phyloP scores from a whole-genome alignment of 768 basidiomycete species.

The Ramaria rubella region DNA sequence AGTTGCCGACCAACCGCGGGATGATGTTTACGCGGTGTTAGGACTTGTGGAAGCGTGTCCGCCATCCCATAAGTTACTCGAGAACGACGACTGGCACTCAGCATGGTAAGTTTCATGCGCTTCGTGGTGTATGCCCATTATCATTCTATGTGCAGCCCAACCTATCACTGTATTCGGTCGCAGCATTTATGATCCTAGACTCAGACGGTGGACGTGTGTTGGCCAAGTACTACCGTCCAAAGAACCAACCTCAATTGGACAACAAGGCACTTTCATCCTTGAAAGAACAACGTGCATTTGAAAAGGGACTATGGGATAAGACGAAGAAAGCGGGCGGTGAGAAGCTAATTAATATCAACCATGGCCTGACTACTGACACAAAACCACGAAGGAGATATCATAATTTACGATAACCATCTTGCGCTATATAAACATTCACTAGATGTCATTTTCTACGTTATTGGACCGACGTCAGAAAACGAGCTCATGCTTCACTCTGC shows the following conservation, averaged over 20 bases:
- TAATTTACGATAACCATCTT: constrained; percentile 84
- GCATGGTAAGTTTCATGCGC: constrained; percentile 1
- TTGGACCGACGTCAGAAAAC: constrained; percentile 83
- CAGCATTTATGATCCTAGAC: constrained; percentile 88
- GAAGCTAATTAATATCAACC: constrained; percentile 16
- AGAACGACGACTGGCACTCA: not conserved
- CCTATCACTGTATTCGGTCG: constrained; percentile 80
- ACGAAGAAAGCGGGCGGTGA: constrained; percentile 90
- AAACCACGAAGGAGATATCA: constrained; percentile 71
- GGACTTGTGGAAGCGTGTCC: not conserved
- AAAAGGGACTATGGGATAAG: constrained; percentile 93
- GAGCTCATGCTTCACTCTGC: constrained; percentile 93
- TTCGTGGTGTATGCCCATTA: not conserved
- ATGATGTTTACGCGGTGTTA: not conserved
- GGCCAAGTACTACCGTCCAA: constrained; percentile 91
- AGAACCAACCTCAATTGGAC: constrained; percentile 52
- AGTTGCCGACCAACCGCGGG: too few species aligned
- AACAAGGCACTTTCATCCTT: constrained; percentile 56
- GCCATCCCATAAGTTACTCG: not conserved
- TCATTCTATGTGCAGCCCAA: constrained; percentile 38
- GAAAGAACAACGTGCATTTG: constrained; percentile 93
- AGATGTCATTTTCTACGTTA: constrained; percentile 91
- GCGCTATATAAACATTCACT: constrained; percentile 91
- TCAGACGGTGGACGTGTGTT: constrained; percentile 92
- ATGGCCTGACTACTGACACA: constrained; percentile 1